phyloP scores from a whole-genome alignment of 108 stramenopile genomes.

The Aureococcus anophagefferens region DNA sequence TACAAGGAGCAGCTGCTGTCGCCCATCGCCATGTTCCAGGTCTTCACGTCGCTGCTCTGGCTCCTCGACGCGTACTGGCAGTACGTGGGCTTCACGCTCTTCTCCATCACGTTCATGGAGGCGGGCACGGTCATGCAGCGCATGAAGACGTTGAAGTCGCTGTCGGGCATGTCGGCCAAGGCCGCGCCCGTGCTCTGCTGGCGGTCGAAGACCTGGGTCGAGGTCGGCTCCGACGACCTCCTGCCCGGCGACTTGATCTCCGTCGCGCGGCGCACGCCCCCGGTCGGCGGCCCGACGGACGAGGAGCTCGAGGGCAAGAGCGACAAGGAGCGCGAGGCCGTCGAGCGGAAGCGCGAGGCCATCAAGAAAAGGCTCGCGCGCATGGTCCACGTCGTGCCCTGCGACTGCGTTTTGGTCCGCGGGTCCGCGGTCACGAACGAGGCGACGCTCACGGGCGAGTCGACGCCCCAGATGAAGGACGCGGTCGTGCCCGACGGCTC shows the following conservation, averaged over 20 bases:
- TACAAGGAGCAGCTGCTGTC: conserved; percentile 83
- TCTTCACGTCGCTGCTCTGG: conserved; percentile 82
- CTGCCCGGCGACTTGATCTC: conserved; percentile 89
- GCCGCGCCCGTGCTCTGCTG: conserved; percentile 57
- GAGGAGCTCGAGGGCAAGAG: conserved; percentile 9
- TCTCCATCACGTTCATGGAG: conserved; percentile 85
- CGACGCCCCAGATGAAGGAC: conserved; percentile 96
- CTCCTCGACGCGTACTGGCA: conserved; percentile 90
- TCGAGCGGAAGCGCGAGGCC: not conserved
- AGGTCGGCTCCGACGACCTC: conserved; percentile 57
- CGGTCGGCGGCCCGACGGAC: conserved; percentile 23
- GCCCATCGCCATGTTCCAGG: conserved; percentile 86
- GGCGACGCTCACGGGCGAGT: conserved; percentile 85
- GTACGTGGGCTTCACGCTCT: conserved; percentile 77
- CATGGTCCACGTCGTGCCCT: conserved; percentile 56
- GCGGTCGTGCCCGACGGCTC: conserved; percentile 38
- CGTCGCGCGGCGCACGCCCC: conserved; percentile 50
- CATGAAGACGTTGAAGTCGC: conserved; percentile 30
- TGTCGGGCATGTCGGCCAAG: conserved; percentile 31
- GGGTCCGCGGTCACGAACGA: conserved; percentile 88
- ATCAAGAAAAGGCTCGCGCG: too few relatives aligned
- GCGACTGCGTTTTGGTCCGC: conserved; percentile 75
- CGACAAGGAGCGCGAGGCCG: not conserved
- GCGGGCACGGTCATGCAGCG: conserved; percentile 51
- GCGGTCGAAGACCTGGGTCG: conserved; percentile 55